Evolutionary conservation across 441 rosid genomes (phyloP).

Genomic region (Syzygium malaccense): DNA sequence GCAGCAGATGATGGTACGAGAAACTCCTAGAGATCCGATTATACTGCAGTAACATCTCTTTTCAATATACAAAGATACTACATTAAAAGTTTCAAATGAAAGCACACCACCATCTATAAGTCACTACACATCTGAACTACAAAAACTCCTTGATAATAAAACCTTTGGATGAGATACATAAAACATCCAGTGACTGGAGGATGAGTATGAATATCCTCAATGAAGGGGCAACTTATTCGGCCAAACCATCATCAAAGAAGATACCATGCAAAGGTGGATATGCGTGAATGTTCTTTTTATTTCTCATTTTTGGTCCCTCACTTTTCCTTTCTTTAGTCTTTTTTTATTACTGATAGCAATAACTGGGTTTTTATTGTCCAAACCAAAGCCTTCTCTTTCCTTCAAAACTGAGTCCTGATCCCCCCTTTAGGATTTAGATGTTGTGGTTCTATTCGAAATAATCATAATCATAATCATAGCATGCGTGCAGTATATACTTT

Average conservation of each 20-base stretch:
- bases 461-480: not conserved
- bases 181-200: not conserved
- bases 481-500: not conserved
- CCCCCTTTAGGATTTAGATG: not conserved
- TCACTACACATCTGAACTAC: not conserved
- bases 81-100: not conserved
- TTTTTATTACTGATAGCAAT: not conserved
- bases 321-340: not conserved
- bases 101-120: not conserved
- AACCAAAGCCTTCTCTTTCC: not conserved
- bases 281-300: not conserved
- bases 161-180: not conserved
- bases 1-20: constrained; percentile 9
- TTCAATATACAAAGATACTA: not conserved
- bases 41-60: not conserved
- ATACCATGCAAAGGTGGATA: not conserved
- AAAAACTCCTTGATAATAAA: not conserved
- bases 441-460: not conserved
- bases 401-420: not conserved
- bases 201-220: not conserved
- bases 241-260: not conserved
- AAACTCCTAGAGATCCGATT: not conserved
- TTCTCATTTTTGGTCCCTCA: not conserved
- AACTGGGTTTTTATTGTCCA: not conserved
- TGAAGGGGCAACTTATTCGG: not conserved